Conservation (phyloP, 768 basidiomycete genomes). For the Termitomyces eurrhizus region DNA sequence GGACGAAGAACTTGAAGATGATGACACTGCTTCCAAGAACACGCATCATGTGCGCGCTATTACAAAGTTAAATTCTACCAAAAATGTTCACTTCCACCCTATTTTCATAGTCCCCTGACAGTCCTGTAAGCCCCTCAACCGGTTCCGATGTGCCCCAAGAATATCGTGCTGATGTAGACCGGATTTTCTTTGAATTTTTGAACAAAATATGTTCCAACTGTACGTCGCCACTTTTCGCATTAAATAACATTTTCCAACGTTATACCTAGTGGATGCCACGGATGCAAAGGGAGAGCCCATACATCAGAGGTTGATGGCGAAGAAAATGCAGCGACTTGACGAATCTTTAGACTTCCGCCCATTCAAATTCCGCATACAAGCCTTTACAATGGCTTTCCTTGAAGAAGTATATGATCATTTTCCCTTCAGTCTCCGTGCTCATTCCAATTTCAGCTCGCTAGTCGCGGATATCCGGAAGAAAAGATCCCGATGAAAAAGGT, state of each 20-base stretch:
- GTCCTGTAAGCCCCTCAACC: conserved; percentile 21
- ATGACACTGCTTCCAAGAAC: conserved; percentile 22
- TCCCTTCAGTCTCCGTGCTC: background rate
- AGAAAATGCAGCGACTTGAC: conserved; percentile 96
- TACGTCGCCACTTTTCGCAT: conserved; percentile 34
- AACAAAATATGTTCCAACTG: conserved; percentile 86
- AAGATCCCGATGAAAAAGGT: conserved; percentile 98
- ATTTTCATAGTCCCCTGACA: conserved; percentile 25
- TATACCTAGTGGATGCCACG: conserved; percentile 73
- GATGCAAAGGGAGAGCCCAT: conserved; percentile 96
- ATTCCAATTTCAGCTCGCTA: conserved; percentile 54
- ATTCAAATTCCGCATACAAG: conserved; percentile 98
- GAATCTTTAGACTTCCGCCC: conserved; percentile 96
- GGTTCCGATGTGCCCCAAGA: conserved; percentile 71
- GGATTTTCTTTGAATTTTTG: conserved; percentile 87
- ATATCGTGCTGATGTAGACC: conserved; percentile 78
- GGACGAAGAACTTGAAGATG: conserved; percentile 35
- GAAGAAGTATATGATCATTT: conserved; percentile 61
- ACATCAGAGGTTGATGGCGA: conserved; percentile 97
- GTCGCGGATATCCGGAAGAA: conserved; percentile 87
- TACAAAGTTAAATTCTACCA: background rate
- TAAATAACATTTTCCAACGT: conserved; percentile 16
- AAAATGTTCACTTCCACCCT: conserved; percentile 2
- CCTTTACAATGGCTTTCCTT: conserved; percentile 93
- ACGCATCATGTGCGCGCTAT: conserved; percentile 13